Percentiles rank a stretch among this genome's conserved stretches.
Evolutionary conservation across 176 grass and related monocot genomes (phyloP).

Genomic region (Cenchrus fungigraminus): DNA sequence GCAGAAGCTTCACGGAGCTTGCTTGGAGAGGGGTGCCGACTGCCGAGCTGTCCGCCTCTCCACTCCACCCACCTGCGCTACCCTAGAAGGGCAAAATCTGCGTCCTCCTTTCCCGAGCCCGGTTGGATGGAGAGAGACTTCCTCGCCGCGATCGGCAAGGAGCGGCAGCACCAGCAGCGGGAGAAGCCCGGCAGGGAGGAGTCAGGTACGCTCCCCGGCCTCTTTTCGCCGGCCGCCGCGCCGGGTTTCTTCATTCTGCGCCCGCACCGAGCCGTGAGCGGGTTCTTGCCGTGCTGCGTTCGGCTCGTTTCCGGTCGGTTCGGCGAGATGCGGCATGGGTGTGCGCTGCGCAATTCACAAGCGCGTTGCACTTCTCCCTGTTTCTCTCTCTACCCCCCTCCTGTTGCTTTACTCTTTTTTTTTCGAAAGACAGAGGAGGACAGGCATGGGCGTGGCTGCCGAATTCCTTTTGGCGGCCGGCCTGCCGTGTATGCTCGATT

Average conservation of each 20-base stretch:
- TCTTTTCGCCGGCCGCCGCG: conserved; percentile 24
- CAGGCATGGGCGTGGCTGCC: conserved; percentile 9
- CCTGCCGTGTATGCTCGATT: conserved; percentile 27
- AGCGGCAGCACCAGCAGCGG: conserved; percentile 25
- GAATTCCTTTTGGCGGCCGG: conserved; percentile 44
- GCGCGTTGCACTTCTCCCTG: too few species aligned
- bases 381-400: not conserved
- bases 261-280: not conserved
- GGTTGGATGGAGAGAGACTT: conserved; percentile 85
- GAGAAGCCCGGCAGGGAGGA: conserved; percentile 38
- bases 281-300: not conserved
- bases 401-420: conserved; percentile 7
- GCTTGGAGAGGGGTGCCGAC: not conserved
- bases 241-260: conserved; percentile 13
- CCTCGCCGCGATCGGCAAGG: conserved; percentile 64
- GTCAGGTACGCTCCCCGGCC: conserved; percentile 54
- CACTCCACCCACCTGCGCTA: conserved; percentile 5
- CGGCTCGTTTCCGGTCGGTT: not conserved
- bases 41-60: not conserved
- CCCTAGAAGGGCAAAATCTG: conserved; percentile 34
- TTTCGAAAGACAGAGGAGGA: not conserved
- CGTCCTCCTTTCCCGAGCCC: conserved; percentile 15
- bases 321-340: conserved; percentile 32
- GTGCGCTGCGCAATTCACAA: not conserved
- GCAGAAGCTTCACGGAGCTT: not conserved